Evolutionary conservation across 306 rosid species (phyloP).

Genomic region (Dalbergia cultrata): DNA sequence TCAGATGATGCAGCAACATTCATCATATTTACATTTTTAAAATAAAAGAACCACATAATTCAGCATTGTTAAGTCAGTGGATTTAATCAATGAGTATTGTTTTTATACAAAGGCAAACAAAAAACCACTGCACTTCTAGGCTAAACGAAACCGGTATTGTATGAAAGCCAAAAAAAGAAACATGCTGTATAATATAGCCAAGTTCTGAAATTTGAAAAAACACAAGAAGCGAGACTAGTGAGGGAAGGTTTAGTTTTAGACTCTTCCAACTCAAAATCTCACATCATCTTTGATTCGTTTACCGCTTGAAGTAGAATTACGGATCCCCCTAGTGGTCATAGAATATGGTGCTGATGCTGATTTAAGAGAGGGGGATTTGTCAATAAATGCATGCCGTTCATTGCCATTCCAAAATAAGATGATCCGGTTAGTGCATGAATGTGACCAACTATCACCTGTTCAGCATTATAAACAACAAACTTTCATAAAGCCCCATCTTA

Average conservation of each 20-base stretch:
- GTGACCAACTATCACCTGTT: slow-evolving; percentile 97
- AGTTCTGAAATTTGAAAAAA: too few species aligned
- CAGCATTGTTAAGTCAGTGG: neutral
- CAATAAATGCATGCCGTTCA: slow-evolving; percentile 75
- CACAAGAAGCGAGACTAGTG: neutral
- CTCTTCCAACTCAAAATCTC: slow-evolving; percentile 32
- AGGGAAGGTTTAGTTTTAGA: neutral
- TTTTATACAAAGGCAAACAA: slow-evolving; percentile 9
- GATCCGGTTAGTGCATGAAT: slow-evolving; percentile 86
- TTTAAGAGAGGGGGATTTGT: slow-evolving; percentile 76
- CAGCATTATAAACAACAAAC: slow-evolving; percentile 46
- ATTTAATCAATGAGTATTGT: neutral
- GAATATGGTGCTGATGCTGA: slow-evolving; percentile 83
- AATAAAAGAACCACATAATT: neutral
- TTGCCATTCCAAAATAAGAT: slow-evolving; percentile 83
- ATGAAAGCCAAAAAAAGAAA: neutral
- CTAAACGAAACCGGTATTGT: slow-evolving; percentile 1
- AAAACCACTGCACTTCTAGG: slow-evolving; percentile 16
- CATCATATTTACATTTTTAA: slow-evolving; percentile 15
- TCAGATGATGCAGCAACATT: neutral
- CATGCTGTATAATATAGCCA: too few species aligned
- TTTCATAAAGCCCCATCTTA: neutral
- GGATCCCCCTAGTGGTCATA: slow-evolving; percentile 46
- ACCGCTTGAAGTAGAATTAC: neutral
- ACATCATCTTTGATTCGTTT: slow-evolving; percentile 50